A percentile compares a stretch with the other conserved stretches of the same genome.
Conservation (phyloP, 2,329 filamentous ascomycete species). For the Fusarium verrucosum region DNA sequence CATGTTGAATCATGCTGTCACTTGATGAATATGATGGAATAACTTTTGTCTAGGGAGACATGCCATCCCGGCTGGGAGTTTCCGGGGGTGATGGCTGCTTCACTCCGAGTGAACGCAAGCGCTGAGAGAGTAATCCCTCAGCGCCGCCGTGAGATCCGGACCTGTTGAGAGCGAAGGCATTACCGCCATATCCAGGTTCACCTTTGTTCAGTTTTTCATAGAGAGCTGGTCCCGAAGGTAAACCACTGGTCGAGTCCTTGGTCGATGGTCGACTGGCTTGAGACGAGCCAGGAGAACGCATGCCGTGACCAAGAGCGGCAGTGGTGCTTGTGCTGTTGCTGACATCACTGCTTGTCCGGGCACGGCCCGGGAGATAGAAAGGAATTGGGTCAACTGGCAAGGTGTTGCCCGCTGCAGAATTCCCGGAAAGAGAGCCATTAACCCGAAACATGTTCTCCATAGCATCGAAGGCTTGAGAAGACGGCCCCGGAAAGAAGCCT, state of each 20-base stretch:
- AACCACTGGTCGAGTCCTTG: constrained; percentile 48
- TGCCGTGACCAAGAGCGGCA: constrained; percentile 29
- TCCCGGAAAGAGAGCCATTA: constrained; percentile 22
- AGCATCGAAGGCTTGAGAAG: constrained; percentile 48
- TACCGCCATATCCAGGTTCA: constrained; percentile 70
- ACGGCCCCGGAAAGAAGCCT: constrained; percentile 55
- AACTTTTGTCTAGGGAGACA: constrained; percentile 9
- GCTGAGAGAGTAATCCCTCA: constrained; percentile 75
- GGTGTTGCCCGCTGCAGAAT: constrained; percentile 45
- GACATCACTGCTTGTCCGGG: constrained; percentile 47
- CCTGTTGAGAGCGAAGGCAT: constrained; percentile 55
- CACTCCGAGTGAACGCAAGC: constrained; percentile 70
- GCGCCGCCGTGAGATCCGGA: constrained; percentile 53
- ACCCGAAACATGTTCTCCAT: constrained; percentile 44
- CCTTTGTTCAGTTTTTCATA: constrained; percentile 77
- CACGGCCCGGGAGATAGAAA: constrained; percentile 53
- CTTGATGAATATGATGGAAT: background rate
- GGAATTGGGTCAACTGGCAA: constrained; percentile 62
- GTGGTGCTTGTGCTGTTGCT: constrained; percentile 45
- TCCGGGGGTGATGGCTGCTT: constrained; percentile 40
- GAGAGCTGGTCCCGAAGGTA: constrained; percentile 45
- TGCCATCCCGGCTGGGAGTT: background rate
- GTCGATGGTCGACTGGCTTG: constrained; percentile 49
- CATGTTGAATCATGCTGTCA: constrained; percentile 4
- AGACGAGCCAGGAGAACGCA: constrained; percentile 44